These are phyloP conservation scores for Paecilomyces fulvus DNA, from an alignment of 2,329 filamentous ascomycete species.

Conservation along the genomic window DNA sequence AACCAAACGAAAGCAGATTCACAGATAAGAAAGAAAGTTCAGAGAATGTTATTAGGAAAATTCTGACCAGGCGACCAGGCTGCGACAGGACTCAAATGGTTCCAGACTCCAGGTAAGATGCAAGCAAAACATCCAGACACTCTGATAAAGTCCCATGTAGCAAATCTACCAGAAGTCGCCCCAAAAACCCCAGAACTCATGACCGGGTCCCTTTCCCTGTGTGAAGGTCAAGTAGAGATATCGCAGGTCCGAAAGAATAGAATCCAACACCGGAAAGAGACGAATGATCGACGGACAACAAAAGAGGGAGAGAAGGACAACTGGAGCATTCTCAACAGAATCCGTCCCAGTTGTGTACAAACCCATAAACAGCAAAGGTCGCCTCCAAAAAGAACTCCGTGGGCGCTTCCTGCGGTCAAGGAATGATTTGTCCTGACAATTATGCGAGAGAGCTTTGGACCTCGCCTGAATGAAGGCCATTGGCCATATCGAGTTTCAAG, in stretches of 20 bases:
- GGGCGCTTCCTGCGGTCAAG: not conserved
- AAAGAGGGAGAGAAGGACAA: not conserved
- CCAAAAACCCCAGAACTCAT: constrained; percentile 9
- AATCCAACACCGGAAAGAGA: constrained; percentile 5
- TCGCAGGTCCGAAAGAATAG: constrained; percentile 6
- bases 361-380: not conserved
- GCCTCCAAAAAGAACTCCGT: not conserved
- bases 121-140: constrained; percentile 10
- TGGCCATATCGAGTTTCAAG: constrained; percentile 34
- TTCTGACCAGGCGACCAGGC: constrained; percentile 6
- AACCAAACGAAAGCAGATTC: not conserved
- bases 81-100: constrained; percentile 9
- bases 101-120: constrained; percentile 19
- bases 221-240: constrained; percentile 7
- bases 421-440: constrained; percentile 1
- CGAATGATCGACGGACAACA: not conserved
- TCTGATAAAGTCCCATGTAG: not conserved
- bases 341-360: not conserved
- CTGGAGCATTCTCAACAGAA: not conserved
- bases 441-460: constrained; percentile 27
- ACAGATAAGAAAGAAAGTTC: not conserved
- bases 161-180: constrained; percentile 5
- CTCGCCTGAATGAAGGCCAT: constrained; percentile 19
- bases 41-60: constrained; percentile 3
- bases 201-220: not conserved